Conservation (phyloP, 345 rosid species). For the Hibiscus syriacus region DNA sequence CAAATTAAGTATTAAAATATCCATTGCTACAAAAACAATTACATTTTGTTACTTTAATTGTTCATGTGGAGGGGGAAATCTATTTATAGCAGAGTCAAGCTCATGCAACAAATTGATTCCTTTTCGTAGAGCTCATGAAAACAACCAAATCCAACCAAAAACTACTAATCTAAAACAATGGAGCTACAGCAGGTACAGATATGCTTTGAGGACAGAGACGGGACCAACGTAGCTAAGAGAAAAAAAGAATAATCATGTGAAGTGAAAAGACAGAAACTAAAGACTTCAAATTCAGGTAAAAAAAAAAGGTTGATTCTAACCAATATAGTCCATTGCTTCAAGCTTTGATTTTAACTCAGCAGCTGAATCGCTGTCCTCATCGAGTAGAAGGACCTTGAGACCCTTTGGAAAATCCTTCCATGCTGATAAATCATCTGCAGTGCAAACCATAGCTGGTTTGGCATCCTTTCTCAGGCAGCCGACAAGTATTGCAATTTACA, state of each 20-base stretch:
- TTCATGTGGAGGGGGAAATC: not conserved
- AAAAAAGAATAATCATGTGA: no score
- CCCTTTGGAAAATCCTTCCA: constrained; percentile 97
- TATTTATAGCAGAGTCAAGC: not conserved
- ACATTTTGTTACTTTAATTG: not conserved
- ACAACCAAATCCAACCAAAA: not conserved
- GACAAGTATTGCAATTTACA: constrained; percentile 21
- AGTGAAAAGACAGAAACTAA: constrained; percentile 2
- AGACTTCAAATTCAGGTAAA: constrained; percentile 8
- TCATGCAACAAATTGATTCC: constrained; percentile 12
- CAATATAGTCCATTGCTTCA: constrained; percentile 82
- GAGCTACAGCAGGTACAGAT: not conserved
- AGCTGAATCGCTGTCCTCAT: constrained; percentile 42
- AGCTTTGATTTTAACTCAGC: constrained; percentile 63
- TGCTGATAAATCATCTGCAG: constrained; percentile 72
- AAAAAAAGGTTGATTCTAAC: constrained; percentile 32
- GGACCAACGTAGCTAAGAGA: no score
- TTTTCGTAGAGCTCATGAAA: not conserved
- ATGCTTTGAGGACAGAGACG: constrained; percentile 7
- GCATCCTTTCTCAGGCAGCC: constrained; percentile 82
- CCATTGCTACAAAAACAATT: not conserved
- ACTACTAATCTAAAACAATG: constrained; percentile 7
- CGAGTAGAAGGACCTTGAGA: constrained; percentile 84
- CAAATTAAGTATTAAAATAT: not conserved
- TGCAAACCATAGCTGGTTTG: constrained; percentile 93